phyloP scores from a whole-genome alignment of 129 eudicot species.

The Chrysanthemum seticuspe region DNA sequence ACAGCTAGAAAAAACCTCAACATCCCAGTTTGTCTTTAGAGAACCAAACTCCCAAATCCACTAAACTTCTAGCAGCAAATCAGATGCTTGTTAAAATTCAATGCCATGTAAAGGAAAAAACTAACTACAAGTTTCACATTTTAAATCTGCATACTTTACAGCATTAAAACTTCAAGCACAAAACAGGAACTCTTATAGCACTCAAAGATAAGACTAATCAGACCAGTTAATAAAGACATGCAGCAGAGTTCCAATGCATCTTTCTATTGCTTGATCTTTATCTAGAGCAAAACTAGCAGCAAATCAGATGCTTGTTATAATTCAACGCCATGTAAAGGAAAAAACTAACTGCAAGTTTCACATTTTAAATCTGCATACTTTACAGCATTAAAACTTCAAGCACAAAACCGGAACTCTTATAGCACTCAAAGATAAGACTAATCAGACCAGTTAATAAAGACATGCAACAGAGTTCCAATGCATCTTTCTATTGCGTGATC shows the following conservation, averaged over 20 bases:
- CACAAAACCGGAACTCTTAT: too few species aligned
- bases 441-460: too few species aligned
- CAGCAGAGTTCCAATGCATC: not conserved
- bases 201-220: not conserved
- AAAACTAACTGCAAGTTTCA: too few species aligned
- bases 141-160: not conserved
- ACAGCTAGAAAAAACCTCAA: slow-evolving; percentile 5
- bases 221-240: slow-evolving; percentile 5
- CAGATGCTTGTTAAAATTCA: slow-evolving; percentile 11
- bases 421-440: too few species aligned
- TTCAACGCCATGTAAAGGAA: too few species aligned
- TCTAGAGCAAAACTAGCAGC: slow-evolving; percentile 1
- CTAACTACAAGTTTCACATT: too few species aligned
- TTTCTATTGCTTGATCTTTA: not conserved
- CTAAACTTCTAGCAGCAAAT: slow-evolving; percentile 15
- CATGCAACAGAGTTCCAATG: too few species aligned
- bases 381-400: too few species aligned
- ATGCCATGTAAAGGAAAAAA: too few species aligned
- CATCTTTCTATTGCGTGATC: too few species aligned
- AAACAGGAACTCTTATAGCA: slow-evolving; percentile 1
- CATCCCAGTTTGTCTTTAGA: slow-evolving; percentile 1
- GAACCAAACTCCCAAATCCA: slow-evolving; percentile 14
- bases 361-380: too few species aligned
- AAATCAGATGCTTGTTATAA: not conserved
- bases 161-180: not conserved